Conservation (phyloP, 2,329 filamentous ascomycete genomes). For the Helicocarpus griseus region DNA sequence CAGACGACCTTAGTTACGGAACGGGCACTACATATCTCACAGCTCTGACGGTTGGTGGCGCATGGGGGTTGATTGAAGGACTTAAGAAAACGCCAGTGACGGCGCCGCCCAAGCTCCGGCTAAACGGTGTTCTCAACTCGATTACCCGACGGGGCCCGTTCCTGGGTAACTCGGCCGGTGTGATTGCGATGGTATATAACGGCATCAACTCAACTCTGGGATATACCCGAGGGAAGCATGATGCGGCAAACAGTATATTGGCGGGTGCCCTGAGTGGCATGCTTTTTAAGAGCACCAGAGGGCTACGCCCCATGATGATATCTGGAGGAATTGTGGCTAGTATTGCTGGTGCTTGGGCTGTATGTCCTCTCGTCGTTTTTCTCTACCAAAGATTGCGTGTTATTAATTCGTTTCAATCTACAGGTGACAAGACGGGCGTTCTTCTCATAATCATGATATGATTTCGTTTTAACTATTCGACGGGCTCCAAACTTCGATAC, state of each 20-base stretch:
- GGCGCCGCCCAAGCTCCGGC: conserved; percentile 77
- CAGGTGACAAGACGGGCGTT: conserved; percentile 44
- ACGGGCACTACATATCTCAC: conserved; percentile 88
- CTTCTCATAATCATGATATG: conserved; percentile 28
- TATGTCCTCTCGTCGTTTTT: conserved; percentile 44
- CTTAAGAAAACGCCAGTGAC: conserved; percentile 60
- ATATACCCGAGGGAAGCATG: conserved; percentile 71
- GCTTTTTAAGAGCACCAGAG: conserved; percentile 93
- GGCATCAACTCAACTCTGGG: conserved; percentile 79
- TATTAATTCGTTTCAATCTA: conserved; percentile 12
- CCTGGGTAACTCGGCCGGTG: conserved; percentile 89
- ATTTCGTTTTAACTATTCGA: neutral
- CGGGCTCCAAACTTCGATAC: neutral
- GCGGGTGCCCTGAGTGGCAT: conserved; percentile 84
- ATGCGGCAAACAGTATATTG: conserved; percentile 76
- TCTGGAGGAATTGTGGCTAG: conserved; percentile 82
- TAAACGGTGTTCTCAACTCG: conserved; percentile 92
- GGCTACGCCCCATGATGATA: conserved; percentile 84
- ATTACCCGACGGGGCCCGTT: conserved; percentile 90
- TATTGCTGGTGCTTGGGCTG: conserved; percentile 80
- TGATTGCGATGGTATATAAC: conserved; percentile 94
- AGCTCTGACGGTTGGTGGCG: conserved; percentile 76
- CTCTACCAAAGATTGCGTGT: conserved; percentile 9
- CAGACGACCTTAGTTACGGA: conserved; percentile 95
- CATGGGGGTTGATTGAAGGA: conserved; percentile 87